Conservation (phyloP, 495 filamentous ascomycete genomes). For the Penicillium canescens region DNA sequence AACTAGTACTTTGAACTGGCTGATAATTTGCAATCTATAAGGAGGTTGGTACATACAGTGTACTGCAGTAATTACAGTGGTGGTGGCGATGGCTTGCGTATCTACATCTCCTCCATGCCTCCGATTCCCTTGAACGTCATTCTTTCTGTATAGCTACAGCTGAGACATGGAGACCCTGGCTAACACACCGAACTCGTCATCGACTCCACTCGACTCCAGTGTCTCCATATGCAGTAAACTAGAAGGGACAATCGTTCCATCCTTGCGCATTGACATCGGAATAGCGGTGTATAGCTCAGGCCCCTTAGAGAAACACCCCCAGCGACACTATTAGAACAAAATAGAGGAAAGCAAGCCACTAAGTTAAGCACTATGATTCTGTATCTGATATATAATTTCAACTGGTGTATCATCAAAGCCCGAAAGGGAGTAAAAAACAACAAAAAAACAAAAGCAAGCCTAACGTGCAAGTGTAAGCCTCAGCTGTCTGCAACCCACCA, state of each 20-base stretch:
- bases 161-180: too few relatives aligned
- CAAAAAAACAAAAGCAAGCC: constrained; percentile 7
- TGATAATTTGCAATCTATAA: too few relatives aligned
- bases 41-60: too few relatives aligned
- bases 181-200: neutral
- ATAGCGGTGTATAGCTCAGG: constrained; percentile 19
- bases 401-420: constrained; percentile 32
- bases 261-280: constrained; percentile 9
- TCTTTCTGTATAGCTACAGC: too few relatives aligned
- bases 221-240: neutral
- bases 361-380: constrained; percentile 25
- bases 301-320: neutral
- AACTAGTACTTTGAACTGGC: too few relatives aligned
- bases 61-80: too few relatives aligned
- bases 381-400: constrained; percentile 29
- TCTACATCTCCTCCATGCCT: too few relatives aligned
- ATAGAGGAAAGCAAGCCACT: neutral
- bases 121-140: too few relatives aligned
- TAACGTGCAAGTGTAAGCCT: neutral
- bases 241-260: neutral
- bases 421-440: constrained; percentile 8
- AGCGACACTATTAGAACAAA: neutral
- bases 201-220: constrained; percentile 3
- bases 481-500: neutral
- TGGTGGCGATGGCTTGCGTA: too few relatives aligned